Evolutionary conservation across 2,329 filamentous ascomycete species (phyloP).

Genomic region (Phaeosphaeriaceae sp.): DNA sequence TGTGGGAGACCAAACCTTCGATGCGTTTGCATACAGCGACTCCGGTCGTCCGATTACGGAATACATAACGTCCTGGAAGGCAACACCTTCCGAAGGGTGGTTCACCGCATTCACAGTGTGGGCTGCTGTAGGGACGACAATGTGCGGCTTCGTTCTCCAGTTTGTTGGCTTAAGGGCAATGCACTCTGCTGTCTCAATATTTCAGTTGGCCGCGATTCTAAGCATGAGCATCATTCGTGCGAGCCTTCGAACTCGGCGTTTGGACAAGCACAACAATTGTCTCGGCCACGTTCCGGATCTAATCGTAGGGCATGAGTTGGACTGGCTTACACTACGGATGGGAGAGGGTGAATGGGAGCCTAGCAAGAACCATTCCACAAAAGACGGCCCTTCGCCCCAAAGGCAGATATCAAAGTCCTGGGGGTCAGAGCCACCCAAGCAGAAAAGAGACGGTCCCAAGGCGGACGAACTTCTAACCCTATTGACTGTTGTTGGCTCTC

Average conservation of each 20-base stretch:
- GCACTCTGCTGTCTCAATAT: conserved; percentile 46
- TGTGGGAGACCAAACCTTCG: conserved; percentile 49
- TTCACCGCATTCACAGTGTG: too few species aligned
- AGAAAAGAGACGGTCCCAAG: too few species aligned
- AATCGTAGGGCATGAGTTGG: conserved; percentile 10
- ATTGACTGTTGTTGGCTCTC: too few species aligned
- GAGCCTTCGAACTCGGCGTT: conserved; percentile 38
- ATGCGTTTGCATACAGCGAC: conserved; percentile 34
- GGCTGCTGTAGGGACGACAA: conserved; percentile 27
- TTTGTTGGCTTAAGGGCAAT: conserved; percentile 50
- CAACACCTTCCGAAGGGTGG: too few species aligned
- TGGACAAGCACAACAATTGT: conserved; percentile 2
- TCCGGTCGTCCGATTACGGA: too few species aligned
- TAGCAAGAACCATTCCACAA: too few species aligned
- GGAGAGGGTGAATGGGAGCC: too few species aligned
- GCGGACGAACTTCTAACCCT: too few species aligned
- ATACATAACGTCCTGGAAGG: too few species aligned
- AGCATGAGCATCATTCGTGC: conserved; percentile 48
- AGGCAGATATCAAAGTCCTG: too few species aligned
- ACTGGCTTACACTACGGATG: conserved; percentile 17
- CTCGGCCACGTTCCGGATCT: neutral
- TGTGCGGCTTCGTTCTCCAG: conserved; percentile 47
- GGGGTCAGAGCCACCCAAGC: too few species aligned
- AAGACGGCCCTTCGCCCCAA: too few species aligned
- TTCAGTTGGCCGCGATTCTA: conserved; percentile 45